These are phyloP conservation scores for Talaromyces ruber DNA, from an alignment of 495 filamentous ascomycete species.

Conservation along the genomic window DNA sequence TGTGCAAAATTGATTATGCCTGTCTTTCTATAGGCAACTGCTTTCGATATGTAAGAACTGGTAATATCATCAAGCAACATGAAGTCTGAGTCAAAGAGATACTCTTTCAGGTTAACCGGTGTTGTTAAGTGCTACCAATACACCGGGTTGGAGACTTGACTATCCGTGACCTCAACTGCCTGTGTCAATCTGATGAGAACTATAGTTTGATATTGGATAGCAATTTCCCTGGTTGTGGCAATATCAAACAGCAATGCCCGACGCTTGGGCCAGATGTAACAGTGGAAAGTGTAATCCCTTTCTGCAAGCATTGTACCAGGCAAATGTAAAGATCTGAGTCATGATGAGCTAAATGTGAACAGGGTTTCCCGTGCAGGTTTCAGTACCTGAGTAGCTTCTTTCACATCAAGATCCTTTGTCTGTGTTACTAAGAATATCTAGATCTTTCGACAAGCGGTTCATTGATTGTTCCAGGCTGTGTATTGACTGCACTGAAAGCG, in stretches of 20 bases:
- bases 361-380: background rate
- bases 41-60: background rate
- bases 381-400: background rate
- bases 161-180: background rate
- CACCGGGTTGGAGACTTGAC: too few species aligned
- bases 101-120: background rate
- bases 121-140: background rate
- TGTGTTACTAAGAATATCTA: background rate
- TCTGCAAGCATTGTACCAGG: too few species aligned
- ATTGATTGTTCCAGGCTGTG: background rate
- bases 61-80: background rate
- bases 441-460: background rate
- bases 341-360: background rate
- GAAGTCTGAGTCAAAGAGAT: background rate
- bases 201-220: background rate
- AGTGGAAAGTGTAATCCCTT: too few species aligned
- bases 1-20: background rate
- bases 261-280: background rate
- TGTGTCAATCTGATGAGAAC: background rate
- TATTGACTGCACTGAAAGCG: background rate
- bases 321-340: background rate
- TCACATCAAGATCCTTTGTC: background rate
- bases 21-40: background rate
- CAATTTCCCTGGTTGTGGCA: background rate
- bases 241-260: background rate